These are phyloP conservation scores for Begonia peltatifolia DNA, from an alignment of 306 rosid genomes.

Conservation along the genomic window DNA sequence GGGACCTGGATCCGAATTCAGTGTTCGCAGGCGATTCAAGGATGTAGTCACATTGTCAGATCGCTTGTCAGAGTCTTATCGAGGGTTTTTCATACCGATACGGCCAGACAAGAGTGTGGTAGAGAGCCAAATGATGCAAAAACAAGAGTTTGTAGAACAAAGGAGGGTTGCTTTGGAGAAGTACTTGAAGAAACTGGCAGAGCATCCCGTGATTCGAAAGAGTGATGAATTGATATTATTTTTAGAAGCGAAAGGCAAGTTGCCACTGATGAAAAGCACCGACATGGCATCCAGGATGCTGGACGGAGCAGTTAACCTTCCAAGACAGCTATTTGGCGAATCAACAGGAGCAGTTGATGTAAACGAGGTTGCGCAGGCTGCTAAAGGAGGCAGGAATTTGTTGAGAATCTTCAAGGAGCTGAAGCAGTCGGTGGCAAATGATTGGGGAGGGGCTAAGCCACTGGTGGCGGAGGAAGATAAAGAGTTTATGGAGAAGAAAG, in stretches of 20 bases:
- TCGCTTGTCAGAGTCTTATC: slow-evolving; percentile 21
- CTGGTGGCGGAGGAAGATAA: slow-evolving; percentile 75
- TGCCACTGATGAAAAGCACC: slow-evolving; percentile 16
- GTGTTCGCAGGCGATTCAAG: slow-evolving; percentile 32
- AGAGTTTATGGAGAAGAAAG: slow-evolving; percentile 73
- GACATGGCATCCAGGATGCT: slow-evolving; percentile 24
- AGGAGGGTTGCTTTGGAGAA: slow-evolving; percentile 25
- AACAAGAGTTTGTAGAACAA: slow-evolving; percentile 29
- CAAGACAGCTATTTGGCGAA: slow-evolving; percentile 17
- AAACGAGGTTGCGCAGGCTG: slow-evolving; percentile 16
- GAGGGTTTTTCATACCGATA: slow-evolving; percentile 27
- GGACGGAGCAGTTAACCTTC: slow-evolving; percentile 24
- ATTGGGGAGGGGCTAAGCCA: slow-evolving; percentile 75
- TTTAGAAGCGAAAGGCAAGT: slow-evolving; percentile 15
- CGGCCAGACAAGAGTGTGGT: slow-evolving; percentile 37
- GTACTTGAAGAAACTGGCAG: slow-evolving; percentile 27
- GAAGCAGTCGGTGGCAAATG: slow-evolving; percentile 74
- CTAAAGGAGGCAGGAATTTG: slow-evolving; percentile 27
- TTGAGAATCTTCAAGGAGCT: slow-evolving; percentile 47
- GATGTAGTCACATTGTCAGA: slow-evolving; percentile 37
- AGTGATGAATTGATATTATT: slow-evolving; percentile 29
- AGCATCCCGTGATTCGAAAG: slow-evolving; percentile 20
- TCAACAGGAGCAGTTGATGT: slow-evolving; percentile 10
- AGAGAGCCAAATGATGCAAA: slow-evolving; percentile 31
- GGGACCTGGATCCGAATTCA: slow-evolving; percentile 25